Conservation (phyloP, 208 protist genomes). For the Leishmania tarentolae region DNA sequence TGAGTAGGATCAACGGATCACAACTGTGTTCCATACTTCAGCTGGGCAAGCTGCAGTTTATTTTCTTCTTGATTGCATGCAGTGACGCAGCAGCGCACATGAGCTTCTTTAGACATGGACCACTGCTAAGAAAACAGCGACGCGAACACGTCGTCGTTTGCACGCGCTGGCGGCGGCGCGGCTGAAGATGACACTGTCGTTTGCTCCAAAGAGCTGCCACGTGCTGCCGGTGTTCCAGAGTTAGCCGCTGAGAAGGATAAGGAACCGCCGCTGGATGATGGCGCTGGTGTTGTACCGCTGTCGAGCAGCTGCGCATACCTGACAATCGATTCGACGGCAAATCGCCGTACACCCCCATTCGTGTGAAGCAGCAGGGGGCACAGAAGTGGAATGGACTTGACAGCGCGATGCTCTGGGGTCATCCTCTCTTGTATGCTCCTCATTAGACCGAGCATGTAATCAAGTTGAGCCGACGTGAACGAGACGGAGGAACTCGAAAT, state of each 20-base stretch:
- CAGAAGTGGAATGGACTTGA: slow-evolving; percentile 46
- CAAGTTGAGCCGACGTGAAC: slow-evolving; percentile 20
- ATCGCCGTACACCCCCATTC: slow-evolving; percentile 27
- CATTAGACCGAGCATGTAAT: slow-evolving; percentile 34
- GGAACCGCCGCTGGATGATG: background rate
- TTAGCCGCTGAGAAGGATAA: background rate
- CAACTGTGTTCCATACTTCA: background rate
- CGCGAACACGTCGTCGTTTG: background rate
- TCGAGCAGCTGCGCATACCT: slow-evolving; percentile 20
- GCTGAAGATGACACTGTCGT: background rate
- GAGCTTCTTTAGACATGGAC: background rate
- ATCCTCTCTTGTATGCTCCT: slow-evolving; percentile 33
- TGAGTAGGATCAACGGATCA: background rate
- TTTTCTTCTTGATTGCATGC: background rate
- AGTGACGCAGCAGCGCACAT: too few species aligned
- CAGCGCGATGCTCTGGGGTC: slow-evolving; percentile 43
- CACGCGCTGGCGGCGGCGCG: background rate
- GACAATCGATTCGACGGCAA: slow-evolving; percentile 32
- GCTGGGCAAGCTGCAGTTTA: background rate
- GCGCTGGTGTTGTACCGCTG: background rate
- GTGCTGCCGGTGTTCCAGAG: slow-evolving; percentile 1
- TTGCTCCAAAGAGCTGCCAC: background rate
- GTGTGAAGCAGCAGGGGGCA: slow-evolving; percentile 42
- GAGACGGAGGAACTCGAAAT: slow-evolving; percentile 14
- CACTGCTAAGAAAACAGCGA: slow-evolving; percentile 5